Evolutionary conservation across 2,329 filamentous ascomycete species (phyloP), one percentile per base, ranked within the genome.

Genomic region (Waltergamsia citrina): DNA sequence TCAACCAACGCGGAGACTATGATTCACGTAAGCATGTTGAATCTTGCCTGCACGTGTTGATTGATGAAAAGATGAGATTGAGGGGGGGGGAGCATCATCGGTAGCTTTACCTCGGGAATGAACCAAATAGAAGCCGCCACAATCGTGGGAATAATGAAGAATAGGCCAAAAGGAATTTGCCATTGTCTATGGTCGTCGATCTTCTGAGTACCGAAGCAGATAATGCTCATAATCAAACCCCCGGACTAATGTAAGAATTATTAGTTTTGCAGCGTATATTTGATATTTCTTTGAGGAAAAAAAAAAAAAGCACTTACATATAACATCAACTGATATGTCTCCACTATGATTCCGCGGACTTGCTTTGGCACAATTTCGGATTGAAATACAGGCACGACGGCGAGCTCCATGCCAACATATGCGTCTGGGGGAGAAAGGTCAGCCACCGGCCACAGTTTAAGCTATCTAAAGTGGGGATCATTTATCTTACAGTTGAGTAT

Each of bases 361-460:
- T 38, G 32, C 1, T 41, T 39, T 0, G 53, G 55, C 2, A 49
- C 45, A 18, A 57, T 43, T 40, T 59, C 55, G 3, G 53, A 50
- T 35, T 57, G 52, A 14, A 45, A 46, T 1, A 54, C 42, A 1
- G 58, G 59, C 6, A 60, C 52, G 4, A 53, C 43, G 2, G 57
- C 46, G 7, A 62, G 46, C 38, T 62, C 58, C 49, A 59, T 60
- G 10, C 57, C 59, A 21, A 60, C 46, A 30, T 62, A 62, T 15
- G 55, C 32, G 35, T 29, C n/a, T n/a, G n/a, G n/a, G n/a, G n/a
- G n/a, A n/a, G n/a, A n/a, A n/a, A n/a, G n/a, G n/a, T n/a, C n/a
- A n/a, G n/a, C n/a, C n/a, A n/a, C n/a, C n/a, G n/a, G n/a, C n/a
- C n/a, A n/a, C n/a, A n/a, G n/a, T n/a, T n/a, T n/a, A n/a, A n/a